phyloP scores from a whole-genome alignment of 495 filamentous ascomycete genomes.

The Penicillium paradoxum region DNA sequence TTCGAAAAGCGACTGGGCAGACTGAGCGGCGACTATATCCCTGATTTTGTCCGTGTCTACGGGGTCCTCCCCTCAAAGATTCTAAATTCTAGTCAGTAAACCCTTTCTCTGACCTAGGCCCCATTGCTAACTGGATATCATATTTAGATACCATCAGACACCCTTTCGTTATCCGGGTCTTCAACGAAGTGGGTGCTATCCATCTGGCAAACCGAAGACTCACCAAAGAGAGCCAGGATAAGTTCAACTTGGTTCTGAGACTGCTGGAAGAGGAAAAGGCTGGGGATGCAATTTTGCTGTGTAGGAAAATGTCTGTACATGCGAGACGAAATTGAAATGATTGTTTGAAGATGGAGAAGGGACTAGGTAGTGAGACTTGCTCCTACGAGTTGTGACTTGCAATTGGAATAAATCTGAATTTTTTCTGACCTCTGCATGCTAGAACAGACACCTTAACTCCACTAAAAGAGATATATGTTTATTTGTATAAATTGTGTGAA shows the following conservation, averaged over 20 bases:
- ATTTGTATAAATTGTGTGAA: too few species aligned
- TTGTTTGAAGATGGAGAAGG: not conserved
- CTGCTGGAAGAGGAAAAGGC: not conserved
- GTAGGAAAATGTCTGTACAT: not conserved
- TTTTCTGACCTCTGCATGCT: too few species aligned
- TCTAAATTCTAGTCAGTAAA: not conserved
- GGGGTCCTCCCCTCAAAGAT: not conserved
- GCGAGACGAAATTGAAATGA: not conserved
- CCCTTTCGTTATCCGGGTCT: not conserved
- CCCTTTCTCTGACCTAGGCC: not conserved
- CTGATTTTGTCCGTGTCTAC: not conserved
- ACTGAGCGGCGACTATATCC: not conserved
- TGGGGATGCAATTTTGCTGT: not conserved
- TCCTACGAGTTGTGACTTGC: too few species aligned
- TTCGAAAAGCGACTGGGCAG: not conserved
- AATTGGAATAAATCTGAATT: too few species aligned
- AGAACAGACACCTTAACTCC: too few species aligned
- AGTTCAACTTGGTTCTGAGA: not conserved
- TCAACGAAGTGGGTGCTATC: not conserved
- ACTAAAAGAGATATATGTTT: too few species aligned
- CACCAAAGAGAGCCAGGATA: not conserved
- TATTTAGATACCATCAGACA: not conserved
- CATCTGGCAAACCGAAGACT: not conserved
- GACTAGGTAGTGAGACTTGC: not conserved
- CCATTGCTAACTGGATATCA: not conserved